phyloP scores from a whole-genome alignment of 306 rosid species.

The Sophora flavescens region DNA sequence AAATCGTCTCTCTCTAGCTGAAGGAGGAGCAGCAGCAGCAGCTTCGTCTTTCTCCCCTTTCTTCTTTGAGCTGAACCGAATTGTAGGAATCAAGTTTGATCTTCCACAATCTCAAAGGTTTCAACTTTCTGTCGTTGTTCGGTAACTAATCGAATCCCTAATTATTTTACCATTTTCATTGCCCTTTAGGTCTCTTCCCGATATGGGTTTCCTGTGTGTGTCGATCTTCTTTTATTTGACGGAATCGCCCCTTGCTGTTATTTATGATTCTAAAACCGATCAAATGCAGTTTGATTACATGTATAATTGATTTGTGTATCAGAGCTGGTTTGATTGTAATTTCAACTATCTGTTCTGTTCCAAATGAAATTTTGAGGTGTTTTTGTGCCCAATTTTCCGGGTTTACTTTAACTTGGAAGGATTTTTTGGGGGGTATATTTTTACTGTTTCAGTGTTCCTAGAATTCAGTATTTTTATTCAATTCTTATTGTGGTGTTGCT shows the following conservation, averaged over 20 bases:
- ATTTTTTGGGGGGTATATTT: not conserved
- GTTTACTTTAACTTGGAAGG: slow-evolving; percentile 26
- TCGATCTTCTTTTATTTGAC: not conserved
- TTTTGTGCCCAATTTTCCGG: slow-evolving; percentile 14
- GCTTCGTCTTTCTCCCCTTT: slow-evolving; percentile 8
- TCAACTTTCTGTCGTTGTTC: slow-evolving; percentile 24
- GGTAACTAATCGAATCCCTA: slow-evolving; percentile 49
- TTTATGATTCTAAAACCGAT: no score
- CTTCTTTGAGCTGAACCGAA: not conserved
- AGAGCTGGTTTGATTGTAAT: not conserved
- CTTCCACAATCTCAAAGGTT: slow-evolving; percentile 24
- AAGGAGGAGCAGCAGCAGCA: slow-evolving; percentile 44
- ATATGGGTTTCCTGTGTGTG: not conserved
- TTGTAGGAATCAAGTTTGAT: slow-evolving; percentile 29
- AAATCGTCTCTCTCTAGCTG: slow-evolving; percentile 38
- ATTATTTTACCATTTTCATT: slow-evolving; percentile 37
- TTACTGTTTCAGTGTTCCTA: not conserved
- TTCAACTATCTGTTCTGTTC: slow-evolving; percentile 24
- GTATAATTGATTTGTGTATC: not conserved
- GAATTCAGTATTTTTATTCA: not conserved
- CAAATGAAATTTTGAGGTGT: not conserved
- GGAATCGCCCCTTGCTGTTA: not conserved
- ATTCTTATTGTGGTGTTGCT: not conserved
- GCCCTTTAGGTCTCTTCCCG: slow-evolving; percentile 9
- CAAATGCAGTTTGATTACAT: not conserved